Percentiles rank a stretch among this genome's conserved stretches.
Evolutionary conservation across 2,329 filamentous ascomycete genomes (phyloP).

Genomic region (Aplosporella prunicola): DNA sequence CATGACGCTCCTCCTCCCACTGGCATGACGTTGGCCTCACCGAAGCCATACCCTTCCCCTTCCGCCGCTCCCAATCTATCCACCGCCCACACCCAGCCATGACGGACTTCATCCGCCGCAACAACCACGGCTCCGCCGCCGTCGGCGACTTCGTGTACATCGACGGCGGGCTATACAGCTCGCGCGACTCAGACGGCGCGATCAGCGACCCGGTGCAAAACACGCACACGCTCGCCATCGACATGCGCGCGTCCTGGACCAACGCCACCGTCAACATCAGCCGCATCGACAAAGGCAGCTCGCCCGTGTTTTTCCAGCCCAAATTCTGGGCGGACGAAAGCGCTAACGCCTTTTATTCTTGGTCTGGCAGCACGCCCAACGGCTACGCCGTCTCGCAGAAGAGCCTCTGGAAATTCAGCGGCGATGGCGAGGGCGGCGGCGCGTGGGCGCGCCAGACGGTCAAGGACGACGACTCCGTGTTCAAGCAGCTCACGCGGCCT

Average conservation of each 20-base stretch:
- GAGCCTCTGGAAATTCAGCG: slow-evolving; percentile 1
- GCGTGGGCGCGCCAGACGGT: neutral
- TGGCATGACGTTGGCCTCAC: too few relatives aligned
- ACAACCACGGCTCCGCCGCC: neutral
- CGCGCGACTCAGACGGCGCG: neutral
- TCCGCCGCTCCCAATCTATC: too few relatives aligned
- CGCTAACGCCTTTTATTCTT: slow-evolving; percentile 1
- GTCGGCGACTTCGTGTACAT: slow-evolving; percentile 2
- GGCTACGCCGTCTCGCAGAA: too few relatives aligned
- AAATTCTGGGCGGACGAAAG: slow-evolving; percentile 1
- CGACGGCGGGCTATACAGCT: neutral
- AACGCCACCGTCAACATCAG: neutral
- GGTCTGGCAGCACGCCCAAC: neutral
- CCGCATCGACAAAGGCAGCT: neutral
- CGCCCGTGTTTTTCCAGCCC: neutral
- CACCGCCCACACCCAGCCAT: too few relatives aligned
- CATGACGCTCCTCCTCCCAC: too few relatives aligned
- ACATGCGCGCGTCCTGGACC: slow-evolving; percentile 5
- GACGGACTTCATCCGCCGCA: neutral
- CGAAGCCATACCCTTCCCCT: too few relatives aligned
- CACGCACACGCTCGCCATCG: slow-evolving; percentile 1
- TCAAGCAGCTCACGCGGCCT: neutral
- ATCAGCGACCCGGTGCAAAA: too few relatives aligned
- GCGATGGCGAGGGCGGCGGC: neutral
- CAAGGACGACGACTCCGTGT: neutral